phyloP scores from a whole-genome alignment of 202 grass and related monocot species.

The Panicum hallii region DNA sequence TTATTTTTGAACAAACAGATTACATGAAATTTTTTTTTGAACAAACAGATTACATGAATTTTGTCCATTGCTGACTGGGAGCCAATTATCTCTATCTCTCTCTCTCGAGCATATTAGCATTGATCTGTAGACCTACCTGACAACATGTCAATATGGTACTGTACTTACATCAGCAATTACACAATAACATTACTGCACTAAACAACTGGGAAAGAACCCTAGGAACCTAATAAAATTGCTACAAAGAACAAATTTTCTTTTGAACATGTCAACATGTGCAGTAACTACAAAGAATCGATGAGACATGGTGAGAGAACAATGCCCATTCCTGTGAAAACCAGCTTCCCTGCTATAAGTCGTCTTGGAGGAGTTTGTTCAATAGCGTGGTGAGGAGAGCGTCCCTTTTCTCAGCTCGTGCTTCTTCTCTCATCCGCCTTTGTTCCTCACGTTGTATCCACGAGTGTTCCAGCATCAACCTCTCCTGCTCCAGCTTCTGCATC shows the following conservation, averaged over 20 bases:
- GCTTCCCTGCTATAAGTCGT: slow-evolving; percentile 51
- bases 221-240: slow-evolving; percentile 34
- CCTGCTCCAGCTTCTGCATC: slow-evolving; percentile 87
- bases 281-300: slow-evolving; percentile 51
- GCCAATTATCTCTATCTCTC: not conserved
- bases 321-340: slow-evolving; percentile 26
- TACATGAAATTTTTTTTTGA: slow-evolving; percentile 6
- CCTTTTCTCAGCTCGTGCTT: slow-evolving; percentile 67
- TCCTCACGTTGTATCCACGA: slow-evolving; percentile 78
- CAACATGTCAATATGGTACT: slow-evolving; percentile 10
- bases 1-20: not conserved
- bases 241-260: slow-evolving; percentile 20
- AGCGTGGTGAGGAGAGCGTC: slow-evolving; percentile 56
- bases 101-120: not conserved
- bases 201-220: slow-evolving; percentile 21
- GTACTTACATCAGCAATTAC: slow-evolving; percentile 38
- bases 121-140: slow-evolving; percentile 6
- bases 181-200: slow-evolving; percentile 17
- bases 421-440: slow-evolving; percentile 61
- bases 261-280: slow-evolving; percentile 35
- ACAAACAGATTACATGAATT: not conserved
- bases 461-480: slow-evolving; percentile 82
- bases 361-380: slow-evolving; percentile 66
- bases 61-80: not conserved
- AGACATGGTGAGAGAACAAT: slow-evolving; percentile 36